Evolutionary conservation across 78 protist species (phyloP).

Genomic region (Protostelium mycophagum): DNA sequence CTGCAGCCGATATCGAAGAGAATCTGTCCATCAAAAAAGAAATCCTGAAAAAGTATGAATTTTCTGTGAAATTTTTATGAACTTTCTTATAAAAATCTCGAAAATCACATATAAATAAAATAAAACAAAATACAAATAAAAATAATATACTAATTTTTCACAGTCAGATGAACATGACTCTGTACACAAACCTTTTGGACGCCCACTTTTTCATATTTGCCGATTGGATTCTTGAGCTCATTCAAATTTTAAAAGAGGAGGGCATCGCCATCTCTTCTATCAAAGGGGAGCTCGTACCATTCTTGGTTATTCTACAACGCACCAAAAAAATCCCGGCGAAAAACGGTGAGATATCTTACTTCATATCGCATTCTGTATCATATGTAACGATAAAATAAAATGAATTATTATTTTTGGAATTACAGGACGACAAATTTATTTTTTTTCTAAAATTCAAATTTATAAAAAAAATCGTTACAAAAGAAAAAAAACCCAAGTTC

Average conservation of each 20-base stretch:
- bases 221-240: conserved; percentile 68
- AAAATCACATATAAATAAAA: no score
- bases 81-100: no score
- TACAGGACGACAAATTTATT: no score
- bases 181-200: conserved; percentile 55
- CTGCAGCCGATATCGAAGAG: conserved; percentile 73
- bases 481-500: conserved; percentile 11
- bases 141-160: no score
- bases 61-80: no score
- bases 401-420: no score
- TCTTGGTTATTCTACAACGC: conserved; percentile 6
- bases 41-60: conserved; percentile 30
- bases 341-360: background rate
- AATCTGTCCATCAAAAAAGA: conserved; percentile 8
- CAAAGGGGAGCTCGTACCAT: conserved; percentile 50
- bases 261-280: background rate
- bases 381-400: background rate
- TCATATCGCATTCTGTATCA: background rate
- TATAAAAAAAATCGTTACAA: no score
- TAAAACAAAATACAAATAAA: no score
- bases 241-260: background rate
- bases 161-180: no score
- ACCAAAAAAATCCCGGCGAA: background rate
- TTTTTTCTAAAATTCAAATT: no score
- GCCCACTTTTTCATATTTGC: conserved; percentile 74